Conservation (phyloP, 2,329 filamentous ascomycete genomes). For the Raffaelea arxii region DNA sequence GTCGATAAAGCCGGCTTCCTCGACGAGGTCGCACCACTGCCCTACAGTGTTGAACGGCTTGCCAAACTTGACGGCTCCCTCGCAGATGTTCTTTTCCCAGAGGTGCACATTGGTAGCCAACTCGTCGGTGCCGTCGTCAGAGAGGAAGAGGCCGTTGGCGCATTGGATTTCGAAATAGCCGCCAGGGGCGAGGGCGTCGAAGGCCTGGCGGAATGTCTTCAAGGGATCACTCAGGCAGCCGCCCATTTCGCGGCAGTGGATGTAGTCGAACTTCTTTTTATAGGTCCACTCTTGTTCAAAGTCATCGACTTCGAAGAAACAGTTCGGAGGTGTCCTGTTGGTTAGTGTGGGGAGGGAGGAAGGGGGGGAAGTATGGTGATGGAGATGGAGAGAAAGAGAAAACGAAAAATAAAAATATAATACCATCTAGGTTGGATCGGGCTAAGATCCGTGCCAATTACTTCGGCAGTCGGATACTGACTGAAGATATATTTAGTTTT, state of each 20-base stretch:
- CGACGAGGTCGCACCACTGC: conserved; percentile 14
- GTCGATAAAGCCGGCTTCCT: conserved; percentile 18
- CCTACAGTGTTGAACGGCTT: conserved; percentile 10
- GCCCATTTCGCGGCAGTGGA: conserved; percentile 38
- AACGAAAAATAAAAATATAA: conserved; percentile 30
- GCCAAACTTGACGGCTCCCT: conserved; percentile 9
- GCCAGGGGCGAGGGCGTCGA: conserved; percentile 33
- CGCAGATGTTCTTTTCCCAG: conserved; percentile 12
- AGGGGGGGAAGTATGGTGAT: too few species aligned
- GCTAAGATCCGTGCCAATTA: conserved; percentile 56
- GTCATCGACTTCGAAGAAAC: conserved; percentile 65
- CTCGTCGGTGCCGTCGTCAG: conserved; percentile 15
- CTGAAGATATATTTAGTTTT: not conserved
- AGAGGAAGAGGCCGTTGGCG: conserved; percentile 18
- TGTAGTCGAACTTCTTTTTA: conserved; percentile 36
- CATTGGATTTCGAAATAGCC: conserved; percentile 47
- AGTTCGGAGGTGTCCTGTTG: conserved; percentile 46
- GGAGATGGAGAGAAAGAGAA: not conserved
- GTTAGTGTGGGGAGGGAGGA: not conserved
- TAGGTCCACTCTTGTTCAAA: conserved; percentile 4
- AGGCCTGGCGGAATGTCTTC: conserved; percentile 23
- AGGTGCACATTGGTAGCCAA: not conserved
- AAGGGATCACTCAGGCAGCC: conserved; percentile 40
- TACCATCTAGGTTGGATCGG: conserved; percentile 46
- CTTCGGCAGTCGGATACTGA: conserved; percentile 26